Base-by-base conservation (phyloP, 2,329 filamentous ascomycete species). In the Colletotrichum cereale region DNA sequence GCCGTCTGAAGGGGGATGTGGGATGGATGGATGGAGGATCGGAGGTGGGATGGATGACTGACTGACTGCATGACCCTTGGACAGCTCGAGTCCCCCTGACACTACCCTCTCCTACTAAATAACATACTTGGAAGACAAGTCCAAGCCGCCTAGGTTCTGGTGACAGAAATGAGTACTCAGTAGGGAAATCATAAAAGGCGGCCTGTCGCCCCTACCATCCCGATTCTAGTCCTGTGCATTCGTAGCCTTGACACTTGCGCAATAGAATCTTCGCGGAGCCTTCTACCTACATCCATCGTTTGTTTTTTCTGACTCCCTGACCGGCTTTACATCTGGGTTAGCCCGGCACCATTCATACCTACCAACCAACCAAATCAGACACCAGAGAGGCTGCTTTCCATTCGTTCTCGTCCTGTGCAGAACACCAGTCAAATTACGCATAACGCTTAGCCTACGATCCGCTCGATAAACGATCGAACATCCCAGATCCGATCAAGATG, bases 401-500 rank as follows among this genome's bases (percentile, higher is more conserved):
- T 16, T 40, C 14, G 38, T 52, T 31, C 56, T 36, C 16, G 29
- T 50, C 29, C 63, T 50, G 38, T 26, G 10, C 36, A 44, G 36
- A 47, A 65, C 62, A 57, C 29, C 47, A 16, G 48, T 12, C 29
- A 48, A 31, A 18, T 34, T 40, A 18, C 31, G 40, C 2, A n/a
- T 8, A 16, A 40, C 36, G 6, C n/a, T 40, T 40, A 18, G 7
- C 3, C 14, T 12, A 52, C 52, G 24, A 44, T 31, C 34, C 40
- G 31, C 26, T 29, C 36, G 11, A 38, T 26, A 29, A 14, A n/a
- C 29, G 34, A 56, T 29, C n/a, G 14, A 26, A 56, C 29, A 26
- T 36, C 62, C 38, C 38, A 48, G 26, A 53, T 47, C 40, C 66
- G 10, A 73, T 62, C 77, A 84, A 76, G 31, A 88, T 89, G 87